These are phyloP conservation scores for Lentinula lateritia DNA, from an alignment of 768 basidiomycete genomes.

Conservation along the genomic window DNA sequence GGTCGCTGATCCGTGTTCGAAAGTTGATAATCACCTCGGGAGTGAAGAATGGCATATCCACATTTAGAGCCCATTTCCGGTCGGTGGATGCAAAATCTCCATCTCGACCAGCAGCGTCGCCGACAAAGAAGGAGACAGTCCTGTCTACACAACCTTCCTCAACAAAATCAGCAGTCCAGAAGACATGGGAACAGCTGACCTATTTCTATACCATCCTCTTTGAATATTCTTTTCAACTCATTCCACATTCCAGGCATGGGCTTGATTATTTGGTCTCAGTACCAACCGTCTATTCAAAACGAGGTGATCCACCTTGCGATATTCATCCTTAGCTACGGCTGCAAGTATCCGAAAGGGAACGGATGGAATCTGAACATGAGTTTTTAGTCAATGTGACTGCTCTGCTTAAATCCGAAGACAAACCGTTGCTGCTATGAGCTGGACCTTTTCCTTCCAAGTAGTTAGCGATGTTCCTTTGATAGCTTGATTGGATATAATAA, in stretches of 20 bases:
- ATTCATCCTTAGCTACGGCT: slow-evolving; percentile 50
- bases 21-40: slow-evolving; percentile 43
- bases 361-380: slow-evolving; percentile 37
- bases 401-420: slow-evolving; percentile 9
- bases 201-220: slow-evolving; percentile 38
- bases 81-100: slow-evolving; percentile 58
- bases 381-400: not conserved
- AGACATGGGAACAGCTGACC: slow-evolving; percentile 28
- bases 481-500: slow-evolving; percentile 62
- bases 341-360: slow-evolving; percentile 60
- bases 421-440: slow-evolving; percentile 43
- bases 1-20: too few species aligned
- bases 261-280: not conserved
- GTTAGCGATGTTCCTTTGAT: slow-evolving; percentile 27
- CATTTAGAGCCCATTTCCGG: slow-evolving; percentile 57
- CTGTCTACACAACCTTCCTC: slow-evolving; percentile 35
- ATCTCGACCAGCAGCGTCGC: slow-evolving; percentile 62
- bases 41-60: slow-evolving; percentile 52
- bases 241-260: slow-evolving; percentile 66
- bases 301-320: slow-evolving; percentile 35
- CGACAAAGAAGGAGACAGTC: slow-evolving; percentile 49
- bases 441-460: slow-evolving; percentile 59
- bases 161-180: slow-evolving; percentile 9
- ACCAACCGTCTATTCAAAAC: not conserved
- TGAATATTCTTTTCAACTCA: slow-evolving; percentile 44